Percentiles rank a stretch among this genome's conserved stretches.
These are phyloP conservation scores for Rhynchospora tenuis DNA, from an alignment of 176 grass and related monocot genomes.

Conservation along the genomic window DNA sequence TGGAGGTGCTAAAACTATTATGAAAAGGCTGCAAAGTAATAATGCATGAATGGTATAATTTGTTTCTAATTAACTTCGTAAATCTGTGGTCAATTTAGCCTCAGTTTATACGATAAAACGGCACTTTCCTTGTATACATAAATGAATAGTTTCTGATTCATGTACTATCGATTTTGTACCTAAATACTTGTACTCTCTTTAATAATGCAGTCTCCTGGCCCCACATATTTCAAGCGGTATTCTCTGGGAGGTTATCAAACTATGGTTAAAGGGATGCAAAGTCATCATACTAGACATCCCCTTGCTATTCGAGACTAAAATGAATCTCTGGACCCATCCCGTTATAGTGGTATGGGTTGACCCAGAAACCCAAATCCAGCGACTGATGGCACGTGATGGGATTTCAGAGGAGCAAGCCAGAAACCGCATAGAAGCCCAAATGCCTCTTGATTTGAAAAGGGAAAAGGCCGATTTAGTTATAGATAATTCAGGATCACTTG, in stretches of 20 bases:
- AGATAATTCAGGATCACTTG: slow-evolving; percentile 57
- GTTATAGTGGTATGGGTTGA: slow-evolving; percentile 85
- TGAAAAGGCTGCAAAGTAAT: not conserved
- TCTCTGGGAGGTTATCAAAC: slow-evolving; percentile 68
- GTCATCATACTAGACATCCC: slow-evolving; percentile 81
- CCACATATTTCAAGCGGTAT: slow-evolving; percentile 74
- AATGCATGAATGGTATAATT: not conserved
- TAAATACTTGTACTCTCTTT: not conserved
- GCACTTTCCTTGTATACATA: not conserved
- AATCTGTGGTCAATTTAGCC: not conserved
- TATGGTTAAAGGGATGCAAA: slow-evolving; percentile 68
- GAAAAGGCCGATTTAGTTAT: slow-evolving; percentile 72
- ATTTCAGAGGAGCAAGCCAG: slow-evolving; percentile 62
- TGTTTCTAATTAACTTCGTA: not conserved
- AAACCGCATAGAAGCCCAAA: slow-evolving; percentile 62
- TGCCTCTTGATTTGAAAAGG: slow-evolving; percentile 59
- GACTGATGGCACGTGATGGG: slow-evolving; percentile 68
- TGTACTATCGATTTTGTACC: not conserved
- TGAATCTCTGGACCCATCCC: slow-evolving; percentile 62
- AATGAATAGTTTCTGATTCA: not conserved
- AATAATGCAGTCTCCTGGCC: slow-evolving; percentile 60
- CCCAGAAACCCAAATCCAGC: slow-evolving; percentile 52
- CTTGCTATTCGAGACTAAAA: slow-evolving; percentile 77
- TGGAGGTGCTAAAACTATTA: not conserved
- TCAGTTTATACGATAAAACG: slow-evolving; percentile 8